Base-by-base conservation (phyloP, 2,329 filamentous ascomycete genomes). In the Aspergillus novoparasiticus region DNA sequence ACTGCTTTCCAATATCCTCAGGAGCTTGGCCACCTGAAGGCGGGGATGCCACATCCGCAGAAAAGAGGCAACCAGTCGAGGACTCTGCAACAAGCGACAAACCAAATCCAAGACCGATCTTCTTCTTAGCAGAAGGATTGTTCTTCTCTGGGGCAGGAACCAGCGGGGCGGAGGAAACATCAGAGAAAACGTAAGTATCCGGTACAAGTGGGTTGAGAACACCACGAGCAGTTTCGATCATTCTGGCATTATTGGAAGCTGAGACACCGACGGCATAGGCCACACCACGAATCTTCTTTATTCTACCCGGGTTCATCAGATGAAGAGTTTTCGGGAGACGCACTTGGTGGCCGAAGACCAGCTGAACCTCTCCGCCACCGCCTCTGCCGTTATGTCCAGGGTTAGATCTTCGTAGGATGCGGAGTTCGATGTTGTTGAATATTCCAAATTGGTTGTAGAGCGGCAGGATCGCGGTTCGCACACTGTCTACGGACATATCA, bases 251-350 rank as follows among this genome's bases (percentile, higher is more conserved):
- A 77, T 97, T 97, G 57, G 90, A 93, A 0, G 92, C 94, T 12
- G 92, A 91, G 0, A 98, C 94, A 54, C 96, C 95, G 0, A 92
- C 93, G 60, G 91, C 91, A 79, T 98, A 99, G 55, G 95, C 94
- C 50, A 99, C 95, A 63, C 95, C 95, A 61, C 94, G 86, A 68
- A 99, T 91, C 70, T 89, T 88, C 85, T 93, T 94, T 72, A 99
- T 90, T 61, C 92, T 85, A 9, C 95, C 95, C 0, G 94, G 88
- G 66, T 87, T 91, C 70, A 96, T 85, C 60, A 97, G 80, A 78
- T 99, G 95, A 75, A 99, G 82, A 43, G 95, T 99, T 82, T 96
- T 97, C 12, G 95, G 95, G 58, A 98, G 82, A 43, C 94, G 88
- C 14, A 99, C 90, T 80, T 99, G 95, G 76, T 94, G 94, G 23